Base-by-base conservation (phyloP, 208 protist species). In the Wallacemonas sp. region DNA sequence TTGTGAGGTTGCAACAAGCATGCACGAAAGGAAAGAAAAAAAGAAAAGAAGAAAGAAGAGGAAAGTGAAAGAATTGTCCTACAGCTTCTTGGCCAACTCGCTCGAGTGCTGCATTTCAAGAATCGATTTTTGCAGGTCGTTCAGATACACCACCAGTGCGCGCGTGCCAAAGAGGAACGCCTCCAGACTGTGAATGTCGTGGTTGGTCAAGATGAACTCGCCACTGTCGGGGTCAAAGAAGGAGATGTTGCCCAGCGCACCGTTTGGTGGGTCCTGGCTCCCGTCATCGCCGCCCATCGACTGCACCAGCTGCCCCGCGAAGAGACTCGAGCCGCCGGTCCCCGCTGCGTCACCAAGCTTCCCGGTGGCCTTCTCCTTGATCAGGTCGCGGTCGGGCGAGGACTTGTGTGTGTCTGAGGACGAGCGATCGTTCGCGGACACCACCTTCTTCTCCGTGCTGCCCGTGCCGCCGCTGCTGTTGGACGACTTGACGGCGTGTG, bases 111-210 rank as follows among this genome's bases (percentile, higher is more conserved):
- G 82, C 78, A 95, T 88, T 44, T 93, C 84, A 29, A 93, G 56
- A 2, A 95, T 62, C 0, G 89, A 80, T 52, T 93, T 93, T 52
- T 95, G 89, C 24, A 95, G 65, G 27, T 95, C 85, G 44, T 88
- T 88, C 23, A 95, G 72, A 63, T 92, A 81, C 2, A 78, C 73
- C 6, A 91, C 85, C 3, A 92, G 61, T 1, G 84, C 86, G 11
- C 81, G 77, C 14, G 78, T 86, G 14, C 89, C 89, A 54, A 95
- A 95, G 12, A 95, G 66, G 70, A 93, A 95, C 4, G 89, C 86
- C 77, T 95, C 86, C n/a, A 95, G 66, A 56, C 86, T 93, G 72
- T 95, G 89, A 66, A 95, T 90, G 57, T 95, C 89, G 56, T 85
- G 79, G 61, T 95, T 95, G 12, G 86, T 89, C 30, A 95, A 72